Evolutionary conservation across 345 rosid species (phyloP).

Genomic region (Xanthoceras sorbifolium): DNA sequence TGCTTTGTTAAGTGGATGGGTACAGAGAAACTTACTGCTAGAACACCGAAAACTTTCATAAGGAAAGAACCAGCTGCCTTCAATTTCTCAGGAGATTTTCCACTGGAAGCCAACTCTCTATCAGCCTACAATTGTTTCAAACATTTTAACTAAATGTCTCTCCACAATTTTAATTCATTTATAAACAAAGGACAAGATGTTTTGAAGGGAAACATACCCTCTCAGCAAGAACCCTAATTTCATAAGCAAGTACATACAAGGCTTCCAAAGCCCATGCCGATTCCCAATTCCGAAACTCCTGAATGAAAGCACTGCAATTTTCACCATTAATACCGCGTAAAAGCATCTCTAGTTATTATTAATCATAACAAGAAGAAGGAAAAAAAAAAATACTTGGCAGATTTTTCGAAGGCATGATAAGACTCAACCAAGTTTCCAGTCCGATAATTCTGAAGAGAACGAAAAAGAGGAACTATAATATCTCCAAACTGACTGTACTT

Average conservation of each 20-base stretch:
- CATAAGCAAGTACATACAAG: slow-evolving; percentile 79
- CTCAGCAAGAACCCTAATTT: slow-evolving; percentile 93
- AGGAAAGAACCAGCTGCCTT: slow-evolving; percentile 96
- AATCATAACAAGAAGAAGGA: neutral
- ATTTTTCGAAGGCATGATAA: slow-evolving; percentile 77
- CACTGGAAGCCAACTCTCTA: slow-evolving; percentile 67
- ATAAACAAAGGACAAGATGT: neutral
- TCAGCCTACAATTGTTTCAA: slow-evolving; percentile 64
- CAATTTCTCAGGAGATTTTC: slow-evolving; percentile 91
- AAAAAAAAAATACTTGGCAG: slow-evolving; percentile 56
- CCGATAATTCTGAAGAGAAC: slow-evolving; percentile 75
- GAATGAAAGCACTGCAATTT: slow-evolving; percentile 73
- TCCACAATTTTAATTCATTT: neutral
- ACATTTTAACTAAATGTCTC: neutral
- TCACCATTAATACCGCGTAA: neutral
- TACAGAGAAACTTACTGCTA: slow-evolving; percentile 65
- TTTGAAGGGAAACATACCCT: slow-evolving; percentile 47
- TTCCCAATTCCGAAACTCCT: slow-evolving; percentile 99
- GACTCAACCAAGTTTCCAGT: slow-evolving; percentile 71
- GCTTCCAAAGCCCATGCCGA: slow-evolving; percentile 96
- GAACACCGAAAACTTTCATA: slow-evolving; percentile 94
- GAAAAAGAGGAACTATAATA: slow-evolving; percentile 62
- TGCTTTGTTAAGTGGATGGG: neutral
- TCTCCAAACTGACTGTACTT: slow-evolving; percentile 71
- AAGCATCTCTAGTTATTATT: neutral